A percentile compares a stretch with the other conserved stretches of the same genome.
These are phyloP conservation scores for Apostasia shenzhenica DNA, from an alignment of 106 monocot species.

Conservation along the genomic window DNA sequence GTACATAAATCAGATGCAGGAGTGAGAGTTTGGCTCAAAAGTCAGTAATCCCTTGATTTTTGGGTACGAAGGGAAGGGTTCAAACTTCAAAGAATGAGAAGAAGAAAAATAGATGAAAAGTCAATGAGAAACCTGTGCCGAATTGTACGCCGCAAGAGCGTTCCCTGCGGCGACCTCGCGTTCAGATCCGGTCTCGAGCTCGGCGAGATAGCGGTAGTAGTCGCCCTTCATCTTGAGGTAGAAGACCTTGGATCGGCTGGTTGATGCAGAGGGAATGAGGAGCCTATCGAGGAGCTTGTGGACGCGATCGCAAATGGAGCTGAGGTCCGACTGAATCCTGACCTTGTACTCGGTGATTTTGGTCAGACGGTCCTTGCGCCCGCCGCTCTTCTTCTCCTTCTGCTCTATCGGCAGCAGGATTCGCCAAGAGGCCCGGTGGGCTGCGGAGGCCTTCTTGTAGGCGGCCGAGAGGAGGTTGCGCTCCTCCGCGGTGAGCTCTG, in stretches of 20 bases:
- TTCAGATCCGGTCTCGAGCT: constrained; percentile 24
- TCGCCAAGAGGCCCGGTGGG: constrained; percentile 20
- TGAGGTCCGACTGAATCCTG: constrained; percentile 26
- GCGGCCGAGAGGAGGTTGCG: constrained; percentile 27
- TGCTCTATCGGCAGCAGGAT: constrained; percentile 29
- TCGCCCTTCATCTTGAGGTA: constrained; percentile 34
- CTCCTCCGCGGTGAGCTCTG: constrained; percentile 26
- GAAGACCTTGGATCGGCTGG: constrained; percentile 24
- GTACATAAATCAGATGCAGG: background rate
- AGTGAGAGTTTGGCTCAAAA: background rate
- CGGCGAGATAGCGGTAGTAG: constrained; percentile 21
- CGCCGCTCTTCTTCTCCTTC: constrained; percentile 25
- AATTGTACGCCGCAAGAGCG: constrained; percentile 17
- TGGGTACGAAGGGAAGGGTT: background rate
- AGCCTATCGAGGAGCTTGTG: constrained; percentile 10
- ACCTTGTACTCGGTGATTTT: constrained; percentile 18
- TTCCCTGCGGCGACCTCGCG: constrained; percentile 23
- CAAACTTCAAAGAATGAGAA: background rate
- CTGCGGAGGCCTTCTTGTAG: constrained; percentile 24
- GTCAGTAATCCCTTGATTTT: no score
- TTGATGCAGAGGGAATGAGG: constrained; percentile 14
- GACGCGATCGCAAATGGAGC: constrained; percentile 20
- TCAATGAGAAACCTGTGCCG: constrained; percentile 13
- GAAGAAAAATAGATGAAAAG: background rate
- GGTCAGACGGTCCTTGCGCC: constrained; percentile 22